A percentile compares a stretch with the other conserved stretches of the same genome.
Conservation (phyloP, 1,284 basidiomycete species). For the Leccinum fuscescens region DNA sequence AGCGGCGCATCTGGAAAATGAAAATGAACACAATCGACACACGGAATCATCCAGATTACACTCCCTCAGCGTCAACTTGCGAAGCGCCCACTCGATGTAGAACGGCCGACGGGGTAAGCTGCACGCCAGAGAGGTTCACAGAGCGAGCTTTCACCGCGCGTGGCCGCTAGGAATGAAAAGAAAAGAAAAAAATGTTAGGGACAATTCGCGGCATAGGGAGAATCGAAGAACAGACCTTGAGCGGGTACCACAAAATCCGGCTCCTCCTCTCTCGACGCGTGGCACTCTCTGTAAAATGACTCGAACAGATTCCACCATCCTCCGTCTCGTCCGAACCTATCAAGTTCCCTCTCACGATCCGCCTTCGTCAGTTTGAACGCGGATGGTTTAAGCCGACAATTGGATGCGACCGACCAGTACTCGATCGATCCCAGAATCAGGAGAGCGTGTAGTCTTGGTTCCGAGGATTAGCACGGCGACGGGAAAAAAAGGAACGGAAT, state of each 20-base stretch:
- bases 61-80: constrained; percentile 79
- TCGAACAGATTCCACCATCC: constrained; percentile 80
- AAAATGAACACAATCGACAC: constrained; percentile 6
- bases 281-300: constrained; percentile 79
- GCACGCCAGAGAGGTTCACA: constrained; percentile 33
- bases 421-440: constrained; percentile 82
- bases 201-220: constrained; percentile 19
- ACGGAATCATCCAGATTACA: constrained; percentile 81
- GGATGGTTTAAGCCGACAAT: constrained; percentile 73
- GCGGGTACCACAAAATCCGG: constrained; percentile 65
- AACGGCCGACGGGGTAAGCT: constrained; percentile 72
- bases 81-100: constrained; percentile 85
- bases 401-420: constrained; percentile 85
- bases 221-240: constrained; percentile 49
- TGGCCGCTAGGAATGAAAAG: constrained; percentile 43
- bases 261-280: constrained; percentile 69
- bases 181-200: constrained; percentile 5
- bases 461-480: no score
- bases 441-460: constrained; percentile 59
- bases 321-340: constrained; percentile 41
- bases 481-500: no score
- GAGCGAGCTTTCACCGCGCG: constrained; percentile 25
- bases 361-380: constrained; percentile 72
- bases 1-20: constrained; percentile 6
- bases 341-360: constrained; percentile 55